These are phyloP conservation scores for Epithemia pelagica DNA, from an alignment of 108 stramenopile species.

Conservation along the genomic window DNA sequence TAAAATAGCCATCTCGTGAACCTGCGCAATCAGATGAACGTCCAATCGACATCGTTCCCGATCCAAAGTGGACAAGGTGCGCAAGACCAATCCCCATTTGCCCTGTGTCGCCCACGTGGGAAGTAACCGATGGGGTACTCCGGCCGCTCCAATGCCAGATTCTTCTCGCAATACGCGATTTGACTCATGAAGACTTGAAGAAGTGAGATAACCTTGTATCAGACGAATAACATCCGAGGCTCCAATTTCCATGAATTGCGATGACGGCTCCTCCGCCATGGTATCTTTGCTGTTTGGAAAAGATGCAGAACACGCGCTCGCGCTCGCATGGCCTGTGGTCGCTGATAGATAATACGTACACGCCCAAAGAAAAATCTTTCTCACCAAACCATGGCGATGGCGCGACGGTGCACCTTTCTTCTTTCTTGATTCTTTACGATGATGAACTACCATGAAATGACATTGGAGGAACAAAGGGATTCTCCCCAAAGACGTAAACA, in stretches of 20 bases:
- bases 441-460: conserved; percentile 78
- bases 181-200: conserved; percentile 48
- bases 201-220: conserved; percentile 52
- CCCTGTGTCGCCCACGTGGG: conserved; percentile 27
- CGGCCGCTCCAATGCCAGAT: conserved; percentile 47
- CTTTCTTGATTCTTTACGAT: too few relatives aligned
- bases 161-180: conserved; percentile 45
- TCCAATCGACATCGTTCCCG: conserved; percentile 18
- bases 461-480: conserved; percentile 40
- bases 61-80: conserved; percentile 29
- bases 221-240: conserved; percentile 53
- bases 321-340: too few relatives aligned
- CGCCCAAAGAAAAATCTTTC: too few relatives aligned
- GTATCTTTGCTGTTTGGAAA: too few relatives aligned
- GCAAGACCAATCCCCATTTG: conserved; percentile 56
- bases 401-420: too few relatives aligned
- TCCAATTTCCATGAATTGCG: background rate
- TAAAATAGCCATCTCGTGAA: conserved; percentile 54
- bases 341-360: too few relatives aligned
- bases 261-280: background rate
- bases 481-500: conserved; percentile 46
- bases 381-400: too few relatives aligned
- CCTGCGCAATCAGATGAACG: conserved; percentile 21
- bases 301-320: too few relatives aligned
- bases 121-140: conserved; percentile 7